These are phyloP conservation scores for Colletotrichum gigasporum DNA, from an alignment of 2,329 filamentous ascomycete species.

Conservation along the genomic window DNA sequence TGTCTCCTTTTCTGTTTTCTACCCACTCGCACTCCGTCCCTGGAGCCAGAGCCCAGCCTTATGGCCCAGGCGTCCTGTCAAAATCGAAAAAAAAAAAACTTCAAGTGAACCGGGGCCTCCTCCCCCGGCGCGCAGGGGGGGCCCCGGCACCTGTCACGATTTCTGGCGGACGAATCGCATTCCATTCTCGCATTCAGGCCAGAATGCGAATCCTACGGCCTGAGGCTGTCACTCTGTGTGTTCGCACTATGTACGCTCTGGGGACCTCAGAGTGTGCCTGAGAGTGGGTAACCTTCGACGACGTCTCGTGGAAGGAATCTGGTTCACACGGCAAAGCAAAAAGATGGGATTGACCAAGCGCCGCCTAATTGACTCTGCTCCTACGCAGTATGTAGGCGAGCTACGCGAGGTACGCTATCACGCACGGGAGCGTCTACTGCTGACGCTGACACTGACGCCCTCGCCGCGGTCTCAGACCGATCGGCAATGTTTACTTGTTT, in stretches of 20 bases:
- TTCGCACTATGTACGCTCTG: too few relatives aligned
- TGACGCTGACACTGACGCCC: neutral
- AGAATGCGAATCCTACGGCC: conserved; percentile 20
- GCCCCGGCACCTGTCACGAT: conserved; percentile 28
- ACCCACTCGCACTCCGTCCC: conserved; percentile 1
- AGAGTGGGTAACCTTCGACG: too few relatives aligned
- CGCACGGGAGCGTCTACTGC: neutral
- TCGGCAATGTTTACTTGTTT: conserved; percentile 7
- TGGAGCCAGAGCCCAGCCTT: conserved; percentile 26
- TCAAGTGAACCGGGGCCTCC: conserved; percentile 8
- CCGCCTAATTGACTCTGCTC: too few relatives aligned
- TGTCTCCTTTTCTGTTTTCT: neutral
- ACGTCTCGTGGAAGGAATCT: conserved; percentile 3
- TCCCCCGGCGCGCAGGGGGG: conserved; percentile 12
- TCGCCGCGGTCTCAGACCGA: neutral
- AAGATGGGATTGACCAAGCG: conserved; percentile 6
- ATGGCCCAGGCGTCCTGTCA: conserved; percentile 33
- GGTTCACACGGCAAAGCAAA: neutral
- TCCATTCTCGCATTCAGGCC: conserved; percentile 5
- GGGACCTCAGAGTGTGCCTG: too few relatives aligned
- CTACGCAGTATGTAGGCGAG: too few relatives aligned
- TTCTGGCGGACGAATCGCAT: conserved; percentile 30
- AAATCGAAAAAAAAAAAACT: conserved; percentile 27
- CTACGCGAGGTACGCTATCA: too few relatives aligned
- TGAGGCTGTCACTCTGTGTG: neutral